Percentiles rank a stretch among this genome's conserved stretches.
These are phyloP conservation scores for Cyclotella sp. DNA, from an alignment of 108 stramenopile species.

Conservation along the genomic window DNA sequence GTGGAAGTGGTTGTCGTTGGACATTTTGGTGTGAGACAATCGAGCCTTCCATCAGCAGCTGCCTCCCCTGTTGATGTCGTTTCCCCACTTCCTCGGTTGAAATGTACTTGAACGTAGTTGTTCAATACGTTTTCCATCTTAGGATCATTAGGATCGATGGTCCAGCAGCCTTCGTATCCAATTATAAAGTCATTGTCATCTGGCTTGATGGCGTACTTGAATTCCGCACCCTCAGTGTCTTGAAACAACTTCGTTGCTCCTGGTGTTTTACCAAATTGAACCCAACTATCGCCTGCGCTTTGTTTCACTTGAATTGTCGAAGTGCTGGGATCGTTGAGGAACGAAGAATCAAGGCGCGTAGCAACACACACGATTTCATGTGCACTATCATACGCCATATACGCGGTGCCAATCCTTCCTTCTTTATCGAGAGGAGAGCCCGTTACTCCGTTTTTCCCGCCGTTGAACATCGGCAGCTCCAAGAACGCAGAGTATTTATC, in stretches of 20 bases:
- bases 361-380: constrained; percentile 7
- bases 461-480: constrained; percentile 11
- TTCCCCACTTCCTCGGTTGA: constrained; percentile 2
- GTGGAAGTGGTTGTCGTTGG: too few species aligned
- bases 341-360: not conserved
- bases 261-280: too few species aligned
- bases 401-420: constrained; percentile 6
- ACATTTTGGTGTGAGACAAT: too few species aligned
- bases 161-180: constrained; percentile 16
- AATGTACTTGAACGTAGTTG: constrained; percentile 12
- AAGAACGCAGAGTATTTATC: constrained; percentile 1
- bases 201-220: not conserved
- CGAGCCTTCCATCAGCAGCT: too few species aligned
- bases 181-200: not conserved
- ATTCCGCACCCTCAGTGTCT: too few species aligned
- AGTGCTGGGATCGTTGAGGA: not conserved
- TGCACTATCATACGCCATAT: constrained; percentile 9
- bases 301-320: not conserved
- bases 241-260: too few species aligned
- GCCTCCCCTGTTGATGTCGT: too few species aligned
- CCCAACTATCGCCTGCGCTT: constrained; percentile 2
- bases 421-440: not conserved
- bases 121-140: not conserved
- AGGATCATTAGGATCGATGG: not conserved
- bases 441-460: not conserved